These are phyloP conservation scores for Talaromyces sp. DNA, from an alignment of 2,329 filamentous ascomycete species.

Conservation along the genomic window DNA sequence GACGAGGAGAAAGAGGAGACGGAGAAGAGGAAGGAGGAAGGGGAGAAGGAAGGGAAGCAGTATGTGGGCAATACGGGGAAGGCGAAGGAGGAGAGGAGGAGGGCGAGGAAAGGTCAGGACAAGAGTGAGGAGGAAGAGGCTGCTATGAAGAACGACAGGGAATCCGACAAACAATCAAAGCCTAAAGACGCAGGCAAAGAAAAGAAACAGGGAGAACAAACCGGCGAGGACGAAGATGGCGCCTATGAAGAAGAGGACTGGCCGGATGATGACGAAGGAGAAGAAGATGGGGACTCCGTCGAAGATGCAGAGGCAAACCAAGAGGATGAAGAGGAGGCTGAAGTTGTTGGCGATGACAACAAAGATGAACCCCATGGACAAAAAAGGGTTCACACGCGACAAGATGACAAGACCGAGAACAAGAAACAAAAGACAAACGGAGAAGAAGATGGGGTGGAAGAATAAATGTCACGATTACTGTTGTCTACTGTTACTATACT, in stretches of 20 bases:
- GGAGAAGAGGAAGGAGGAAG: conserved; percentile 33
- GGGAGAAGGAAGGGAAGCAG: conserved; percentile 46
- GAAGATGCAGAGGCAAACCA: neutral
- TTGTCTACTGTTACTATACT: neutral
- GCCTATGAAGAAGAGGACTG: neutral
- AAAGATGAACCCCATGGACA: neutral
- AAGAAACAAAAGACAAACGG: conserved; percentile 5
- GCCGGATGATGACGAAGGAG: neutral
- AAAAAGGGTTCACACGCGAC: neutral
- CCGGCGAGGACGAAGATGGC: neutral
- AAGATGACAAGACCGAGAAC: neutral
- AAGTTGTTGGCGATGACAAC: neutral
- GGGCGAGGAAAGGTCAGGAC: conserved; percentile 35
- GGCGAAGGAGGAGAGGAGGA: conserved; percentile 42
- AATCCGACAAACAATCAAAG: neutral
- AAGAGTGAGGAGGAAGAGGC: conserved; percentile 2
- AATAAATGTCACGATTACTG: neutral
- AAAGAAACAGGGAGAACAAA: neutral
- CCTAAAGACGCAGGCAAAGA: neutral
- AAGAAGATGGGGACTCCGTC: neutral
- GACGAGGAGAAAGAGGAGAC: conserved; percentile 45
- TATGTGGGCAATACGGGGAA: conserved; percentile 45
- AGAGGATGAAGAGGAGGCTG: neutral
- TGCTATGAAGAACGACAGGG: neutral
- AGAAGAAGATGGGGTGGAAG: neutral